Conservation (phyloP, 306 rosid genomes). For the Ziziphus jujuba region DNA sequence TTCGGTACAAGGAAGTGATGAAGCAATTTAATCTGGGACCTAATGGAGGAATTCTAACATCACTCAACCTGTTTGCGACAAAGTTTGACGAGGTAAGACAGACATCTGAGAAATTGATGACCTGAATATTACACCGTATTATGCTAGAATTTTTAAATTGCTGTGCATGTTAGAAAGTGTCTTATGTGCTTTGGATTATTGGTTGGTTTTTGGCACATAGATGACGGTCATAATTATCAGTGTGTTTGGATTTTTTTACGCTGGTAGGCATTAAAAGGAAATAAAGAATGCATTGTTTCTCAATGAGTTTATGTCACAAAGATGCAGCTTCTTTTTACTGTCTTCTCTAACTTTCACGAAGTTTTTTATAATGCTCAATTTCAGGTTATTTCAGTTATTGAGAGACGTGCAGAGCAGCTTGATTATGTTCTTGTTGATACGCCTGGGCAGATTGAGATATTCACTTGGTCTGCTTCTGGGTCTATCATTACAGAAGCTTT, state of each 20-base stretch:
- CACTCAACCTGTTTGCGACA: constrained; percentile 92
- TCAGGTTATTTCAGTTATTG: constrained; percentile 81
- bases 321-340: neutral
- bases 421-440: constrained; percentile 96
- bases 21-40: constrained; percentile 97
- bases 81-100: constrained; percentile 86
- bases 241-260: no score
- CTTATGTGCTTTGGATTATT: neutral
- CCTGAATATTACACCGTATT: neutral
- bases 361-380: constrained; percentile 17
- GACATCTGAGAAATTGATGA: neutral
- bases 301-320: no score
- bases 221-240: no score
- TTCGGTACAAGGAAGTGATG: constrained; percentile 91
- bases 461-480: constrained; percentile 98
- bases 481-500: constrained; percentile 96
- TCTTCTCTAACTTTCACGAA: constrained; percentile 1
- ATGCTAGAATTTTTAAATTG: neutral
- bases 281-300: no score
- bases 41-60: constrained; percentile 91
- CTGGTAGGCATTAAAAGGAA: no score
- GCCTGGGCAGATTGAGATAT: constrained; percentile 96
- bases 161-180: neutral
- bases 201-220: no score
- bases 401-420: constrained; percentile 82